Evolutionary conservation across 2,329 filamentous ascomycete genomes (phyloP), one percentile per base, ranked within the genome.

Genomic region (Capronia coronata): DNA sequence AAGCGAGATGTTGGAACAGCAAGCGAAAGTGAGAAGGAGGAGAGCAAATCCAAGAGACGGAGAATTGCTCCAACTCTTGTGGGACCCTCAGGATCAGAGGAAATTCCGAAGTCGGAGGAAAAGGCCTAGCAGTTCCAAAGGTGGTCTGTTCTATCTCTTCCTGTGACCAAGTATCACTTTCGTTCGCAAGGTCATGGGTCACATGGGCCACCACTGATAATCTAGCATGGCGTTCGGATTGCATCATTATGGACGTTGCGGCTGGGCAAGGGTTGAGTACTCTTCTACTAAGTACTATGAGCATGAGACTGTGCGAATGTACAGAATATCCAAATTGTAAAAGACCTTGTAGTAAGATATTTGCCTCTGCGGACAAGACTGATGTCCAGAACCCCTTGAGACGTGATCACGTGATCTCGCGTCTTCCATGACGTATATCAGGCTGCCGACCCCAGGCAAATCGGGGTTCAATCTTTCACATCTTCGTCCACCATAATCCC

Each of bases 1-100:
- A 77, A 79, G 62, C 65, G 76, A 53, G 72, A 76, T 48, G 57
- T 65, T 8, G 62, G 61, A 3, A 59, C 65, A 9, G 58, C 66
- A 11, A 70, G 67, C 53, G 71, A 74, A 47, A 68, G 70, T 5
- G 71, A 76, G 45, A 70, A 71, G 3, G 53, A 57, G 43, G 64
- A 63, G 5, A 46, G 32, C 35, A 55, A 59, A 38, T 46, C 59
- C 10, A 66, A 66, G 54, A 64, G 59, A 51, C 46, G 63, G 43
- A 57, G 63, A 45, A 61, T 66, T 22, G 63, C 63, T 11, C 64
- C 64, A 3, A 65, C 64, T 1, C 49, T 64, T 44, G 55, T 65
- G 21, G 55, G 52, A 14, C 49, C 54, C 14, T 41, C 48, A n/a
- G 50, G 54, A 7, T 46, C 50, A 18, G 37, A 23, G n/a, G 51